A percentile compares a stretch with the other conserved stretches of the same genome.
Conservation (phyloP, 1,284 basidiomycete species). For the Microbotryomycetes sp. region DNA sequence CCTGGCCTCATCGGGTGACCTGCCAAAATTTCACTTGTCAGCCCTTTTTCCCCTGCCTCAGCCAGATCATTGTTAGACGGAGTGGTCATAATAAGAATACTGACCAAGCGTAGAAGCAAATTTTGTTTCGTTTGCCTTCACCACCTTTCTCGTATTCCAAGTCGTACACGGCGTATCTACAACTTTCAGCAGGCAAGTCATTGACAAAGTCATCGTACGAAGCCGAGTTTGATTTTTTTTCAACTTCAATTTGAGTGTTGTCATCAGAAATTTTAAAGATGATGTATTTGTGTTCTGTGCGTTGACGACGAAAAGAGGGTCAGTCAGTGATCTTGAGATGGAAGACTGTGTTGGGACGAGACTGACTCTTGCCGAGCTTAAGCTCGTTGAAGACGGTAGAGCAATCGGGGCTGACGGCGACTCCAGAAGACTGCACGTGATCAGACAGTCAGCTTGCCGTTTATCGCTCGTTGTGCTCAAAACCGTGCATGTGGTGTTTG, state of each 20-base stretch:
- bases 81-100: constrained; percentile 33
- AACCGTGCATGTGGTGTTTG: too few species aligned
- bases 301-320: background rate
- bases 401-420: constrained; percentile 58
- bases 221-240: constrained; percentile 51
- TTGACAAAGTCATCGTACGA: constrained; percentile 72
- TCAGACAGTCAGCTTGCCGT: too few species aligned
- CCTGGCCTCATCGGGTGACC: constrained; percentile 82
- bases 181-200: constrained; percentile 68
- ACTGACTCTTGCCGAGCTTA: constrained; percentile 66
- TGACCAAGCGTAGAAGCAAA: constrained; percentile 75
- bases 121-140: constrained; percentile 80
- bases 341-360: too few species aligned
- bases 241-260: constrained; percentile 68
- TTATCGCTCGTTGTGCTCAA: too few species aligned
- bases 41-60: background rate
- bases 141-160: constrained; percentile 76
- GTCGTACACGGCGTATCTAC: constrained; percentile 89
- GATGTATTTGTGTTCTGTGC: constrained; percentile 66
- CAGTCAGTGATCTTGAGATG: background rate
- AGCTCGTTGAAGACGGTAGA: constrained; percentile 62
- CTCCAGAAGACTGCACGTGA: constrained; percentile 64
- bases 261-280: constrained; percentile 62
- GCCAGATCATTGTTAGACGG: background rate
- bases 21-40: constrained; percentile 43